Percentiles rank a stretch among this genome's conserved stretches.
These are phyloP conservation scores for Clonostachys byssicola DNA, from an alignment of 2,329 filamentous ascomycete species.

Conservation along the genomic window DNA sequence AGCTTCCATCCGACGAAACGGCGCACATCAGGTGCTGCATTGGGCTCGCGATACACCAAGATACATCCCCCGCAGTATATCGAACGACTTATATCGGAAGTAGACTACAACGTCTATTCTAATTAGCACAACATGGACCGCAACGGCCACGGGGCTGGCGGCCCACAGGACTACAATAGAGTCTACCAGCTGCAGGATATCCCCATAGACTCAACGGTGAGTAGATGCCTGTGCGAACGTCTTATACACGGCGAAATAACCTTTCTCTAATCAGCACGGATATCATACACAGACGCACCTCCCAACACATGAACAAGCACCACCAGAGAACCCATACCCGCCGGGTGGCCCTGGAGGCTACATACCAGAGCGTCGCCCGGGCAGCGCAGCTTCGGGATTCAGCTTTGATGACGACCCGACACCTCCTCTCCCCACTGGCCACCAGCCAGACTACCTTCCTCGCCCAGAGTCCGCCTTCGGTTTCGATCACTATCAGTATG, in stretches of 20 bases:
- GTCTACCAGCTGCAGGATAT: constrained; percentile 1
- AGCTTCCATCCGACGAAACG: no score
- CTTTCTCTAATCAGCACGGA: background rate
- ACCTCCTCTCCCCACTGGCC: background rate
- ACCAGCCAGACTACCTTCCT: background rate
- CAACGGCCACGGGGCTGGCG: background rate
- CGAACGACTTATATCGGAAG: no score
- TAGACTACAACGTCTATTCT: no score
- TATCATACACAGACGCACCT: background rate
- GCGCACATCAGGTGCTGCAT: no score
- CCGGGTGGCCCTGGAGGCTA: background rate
- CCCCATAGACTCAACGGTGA: background rate
- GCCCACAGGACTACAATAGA: background rate
- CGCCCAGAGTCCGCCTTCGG: background rate
- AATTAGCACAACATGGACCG: no score
- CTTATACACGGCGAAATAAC: background rate
- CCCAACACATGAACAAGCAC: background rate
- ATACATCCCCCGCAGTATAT: no score
- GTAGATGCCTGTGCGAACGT: background rate
- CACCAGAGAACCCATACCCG: no score
- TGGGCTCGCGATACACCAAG: no score
- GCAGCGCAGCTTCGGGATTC: background rate
- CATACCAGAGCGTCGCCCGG: background rate
- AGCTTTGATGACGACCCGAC: background rate
- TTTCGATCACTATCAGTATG: constrained; percentile 16